phyloP scores from a whole-genome alignment of 169 alveolate genomes.

The Prorocentrum cordatum region DNA sequence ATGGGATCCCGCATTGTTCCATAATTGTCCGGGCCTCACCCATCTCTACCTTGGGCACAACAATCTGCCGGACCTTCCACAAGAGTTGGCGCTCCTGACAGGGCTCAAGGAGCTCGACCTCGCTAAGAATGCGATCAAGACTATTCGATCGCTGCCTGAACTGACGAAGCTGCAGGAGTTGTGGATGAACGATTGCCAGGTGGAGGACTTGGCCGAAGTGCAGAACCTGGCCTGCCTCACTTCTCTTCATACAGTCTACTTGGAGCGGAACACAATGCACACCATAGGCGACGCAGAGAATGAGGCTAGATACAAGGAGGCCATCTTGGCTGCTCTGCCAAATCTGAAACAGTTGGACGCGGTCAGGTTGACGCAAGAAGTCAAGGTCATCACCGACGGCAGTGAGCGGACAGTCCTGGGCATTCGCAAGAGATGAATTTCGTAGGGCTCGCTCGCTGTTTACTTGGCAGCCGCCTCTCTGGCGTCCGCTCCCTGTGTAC shows the following conservation, averaged over 20 bases:
- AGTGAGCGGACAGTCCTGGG: constrained; percentile 47
- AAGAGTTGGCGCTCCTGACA: constrained; percentile 19
- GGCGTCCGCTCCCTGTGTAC: too few species aligned
- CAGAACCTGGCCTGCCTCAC: constrained; percentile 6
- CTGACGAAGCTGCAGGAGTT: constrained; percentile 47
- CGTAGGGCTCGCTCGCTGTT: too few species aligned
- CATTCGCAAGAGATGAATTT: too few species aligned
- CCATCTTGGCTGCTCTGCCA: constrained; percentile 43
- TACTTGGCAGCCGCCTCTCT: too few species aligned
- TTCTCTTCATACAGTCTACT: constrained; percentile 6
- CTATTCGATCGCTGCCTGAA: constrained; percentile 19
- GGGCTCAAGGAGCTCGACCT: constrained; percentile 29
- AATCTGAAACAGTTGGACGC: constrained; percentile 44
- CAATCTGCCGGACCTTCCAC: constrained; percentile 48
- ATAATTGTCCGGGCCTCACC: constrained; percentile 1
- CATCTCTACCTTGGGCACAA: constrained; percentile 63
- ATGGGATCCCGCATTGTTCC: constrained; percentile 47
- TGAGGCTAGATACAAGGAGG: constrained; percentile 41
- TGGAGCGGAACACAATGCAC: constrained; percentile 62
- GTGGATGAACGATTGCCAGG: constrained; percentile 57
- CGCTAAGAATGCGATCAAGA: constrained; percentile 34
- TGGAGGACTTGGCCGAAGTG: constrained; percentile 9
- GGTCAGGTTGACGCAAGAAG: not conserved
- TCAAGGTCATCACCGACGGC: constrained; percentile 39
- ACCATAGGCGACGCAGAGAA: constrained; percentile 33